Base-by-base conservation (phyloP, 805 yeast genomes). In the Pichia deserticola region DNA sequence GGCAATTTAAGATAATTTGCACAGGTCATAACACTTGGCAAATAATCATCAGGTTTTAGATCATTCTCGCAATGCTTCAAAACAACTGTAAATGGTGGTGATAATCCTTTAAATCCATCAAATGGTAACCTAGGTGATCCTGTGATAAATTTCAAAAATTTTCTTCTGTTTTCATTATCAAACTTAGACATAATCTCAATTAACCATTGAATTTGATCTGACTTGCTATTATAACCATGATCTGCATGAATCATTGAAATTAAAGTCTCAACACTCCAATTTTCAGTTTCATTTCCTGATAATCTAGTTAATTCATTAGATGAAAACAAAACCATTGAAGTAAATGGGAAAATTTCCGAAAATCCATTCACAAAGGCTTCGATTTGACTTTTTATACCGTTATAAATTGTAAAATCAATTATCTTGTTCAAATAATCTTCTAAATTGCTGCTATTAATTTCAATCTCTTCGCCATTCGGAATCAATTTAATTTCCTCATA, bases 11-110 rank as follows among this genome's bases (percentile, higher is more conserved):
- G 73, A 62, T 92, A 93, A 63, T 92, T 92, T 4, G 95, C 97
- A 71, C 99, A 92, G 0, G 99, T 92, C 99, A 92, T 92, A 3
- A 93, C 99, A 67, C 96, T 88, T 2, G 99, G 98, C 50, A 93
- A 72, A 60, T 84, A 89, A 53, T 82, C 89, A 65, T 92, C 96
- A 5, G 86, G 76, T 11, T 69, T 66, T 29, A 78, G 62, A 0
- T 82, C 84, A 43, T 77, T 81, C 47, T 92, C 98, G n/a, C 84
- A 76, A 51, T 77, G 82, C 61, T 88, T 89, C 53, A 88, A 69
- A 2, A 93, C 98, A 36, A 93, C 89, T 0, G 98, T 92, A 43
- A 92, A 75, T 47, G 77, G 84, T 0, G 99, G 99, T 42, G 77
- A 75, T 49, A 92, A 70, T 0, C 86, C 77, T 57, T 84, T 84